These are phyloP conservation scores for Ceratocystis albifundus DNA, from an alignment of 2,329 filamentous ascomycete species.

Conservation along the genomic window DNA sequence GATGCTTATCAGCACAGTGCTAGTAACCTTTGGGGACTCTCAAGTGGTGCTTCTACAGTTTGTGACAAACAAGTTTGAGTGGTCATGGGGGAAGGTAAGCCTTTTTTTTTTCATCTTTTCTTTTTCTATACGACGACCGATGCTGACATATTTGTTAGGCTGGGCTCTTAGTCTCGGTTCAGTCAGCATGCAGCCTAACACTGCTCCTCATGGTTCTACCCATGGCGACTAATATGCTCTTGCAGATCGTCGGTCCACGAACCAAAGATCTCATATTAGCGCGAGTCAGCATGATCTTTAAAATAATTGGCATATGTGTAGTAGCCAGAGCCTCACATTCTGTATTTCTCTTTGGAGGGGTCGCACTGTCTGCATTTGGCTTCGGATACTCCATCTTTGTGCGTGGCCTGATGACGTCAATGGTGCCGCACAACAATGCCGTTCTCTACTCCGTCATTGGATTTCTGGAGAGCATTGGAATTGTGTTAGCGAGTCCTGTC, in stretches of 20 bases:
- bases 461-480: constrained; percentile 24
- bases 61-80: constrained; percentile 27
- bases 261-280: constrained; percentile 23
- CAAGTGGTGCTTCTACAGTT: constrained; percentile 26
- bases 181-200: constrained; percentile 20
- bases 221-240: constrained; percentile 13
- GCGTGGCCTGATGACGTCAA: constrained; percentile 24
- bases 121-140: neutral
- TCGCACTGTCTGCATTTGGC: constrained; percentile 20
- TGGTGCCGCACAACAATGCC: constrained; percentile 23
- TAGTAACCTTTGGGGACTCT: constrained; percentile 21
- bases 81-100: constrained; percentile 24
- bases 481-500: constrained; percentile 24
- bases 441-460: constrained; percentile 24
- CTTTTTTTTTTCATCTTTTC: neutral
- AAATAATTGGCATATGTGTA: constrained; percentile 22
- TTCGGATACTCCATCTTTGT: constrained; percentile 23
- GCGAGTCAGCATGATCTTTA: constrained; percentile 24
- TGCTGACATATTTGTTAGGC: neutral
- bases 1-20: constrained; percentile 21
- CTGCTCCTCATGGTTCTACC: constrained; percentile 19
- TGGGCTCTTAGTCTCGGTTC: constrained; percentile 19
- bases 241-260: constrained; percentile 10
- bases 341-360: constrained; percentile 18
- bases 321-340: constrained; percentile 18